Evolutionary conservation across 208 protist species (phyloP), one percentile per base, ranked within the genome.

Genomic region (Wallacemonas sp.): DNA sequence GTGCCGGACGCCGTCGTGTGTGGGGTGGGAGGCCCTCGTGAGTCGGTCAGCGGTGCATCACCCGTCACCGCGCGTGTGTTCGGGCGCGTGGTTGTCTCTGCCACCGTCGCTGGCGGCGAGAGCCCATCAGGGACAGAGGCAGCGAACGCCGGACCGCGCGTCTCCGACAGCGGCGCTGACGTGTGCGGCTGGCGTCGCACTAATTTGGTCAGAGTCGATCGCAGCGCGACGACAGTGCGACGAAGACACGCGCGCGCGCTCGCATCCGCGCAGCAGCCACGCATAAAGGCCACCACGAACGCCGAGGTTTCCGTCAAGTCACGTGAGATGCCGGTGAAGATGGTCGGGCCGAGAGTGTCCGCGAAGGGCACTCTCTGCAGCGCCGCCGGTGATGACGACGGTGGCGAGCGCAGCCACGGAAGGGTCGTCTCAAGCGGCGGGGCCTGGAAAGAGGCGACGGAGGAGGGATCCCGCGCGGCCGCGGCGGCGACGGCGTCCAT

Each of bases 221-320:
- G 62, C 44, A 81, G 50, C 17, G 64, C 65, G 21, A 61, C 46
- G 15, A 84, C 32, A 12, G 66, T 68, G 39, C 65, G 53, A 19
- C 63, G 66, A 33, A 87, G 61, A 33, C 68, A 74, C 19, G 67
- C 69, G 3, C 72, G 65, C 34, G 78, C 81, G 22, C 37, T 57
- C 4, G 54, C 58, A n/a, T 78, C 66, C 9, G 54, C 29, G 54
- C 71, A 80, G 33, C 54, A 71, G 38, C 82, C 78, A 27, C 76
- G 71, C 37, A 82, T 76, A 33, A 88, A 88, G 36, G 82, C 78
- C 21, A 85, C 42, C 4, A 88, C 66, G 32, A 81, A 80, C 33
- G 62, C 33, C 21, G 67, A 50, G 33, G n/a, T 26, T 10, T 57
- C 50, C 6, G 30, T 41, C 30, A 32, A 42, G 17, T 12, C 12